A percentile compares a stretch with the other conserved stretches of the same genome.
Conservation (phyloP, 441 rosid species). For the Rhodomyrtus psidioides region DNA sequence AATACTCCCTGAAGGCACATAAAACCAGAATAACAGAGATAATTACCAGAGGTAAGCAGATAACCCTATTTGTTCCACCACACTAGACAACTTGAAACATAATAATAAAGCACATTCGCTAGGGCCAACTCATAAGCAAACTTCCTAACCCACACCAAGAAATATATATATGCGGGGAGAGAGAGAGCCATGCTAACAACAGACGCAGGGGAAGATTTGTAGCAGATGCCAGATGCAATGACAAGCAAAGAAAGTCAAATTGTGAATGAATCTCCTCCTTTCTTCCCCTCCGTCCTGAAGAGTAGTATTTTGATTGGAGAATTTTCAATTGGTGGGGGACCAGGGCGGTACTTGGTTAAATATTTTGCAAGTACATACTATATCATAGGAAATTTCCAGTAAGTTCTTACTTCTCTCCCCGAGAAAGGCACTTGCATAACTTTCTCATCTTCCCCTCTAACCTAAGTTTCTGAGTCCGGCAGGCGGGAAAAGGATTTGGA, state of each 20-base stretch:
- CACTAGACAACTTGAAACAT: neutral
- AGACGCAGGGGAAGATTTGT: neutral
- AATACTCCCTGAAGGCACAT: slow-evolving; percentile 50
- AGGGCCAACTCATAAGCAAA: neutral
- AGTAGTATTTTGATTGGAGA: too few species aligned
- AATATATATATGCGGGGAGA: neutral
- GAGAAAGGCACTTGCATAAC: neutral
- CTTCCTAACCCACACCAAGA: neutral
- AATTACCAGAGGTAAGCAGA: neutral
- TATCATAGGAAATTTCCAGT: neutral
- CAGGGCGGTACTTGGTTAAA: neutral
- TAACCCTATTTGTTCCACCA: neutral
- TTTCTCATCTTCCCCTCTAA: neutral
- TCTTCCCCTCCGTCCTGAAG: too few species aligned
- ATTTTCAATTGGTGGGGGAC: neutral
- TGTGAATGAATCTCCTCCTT: neutral
- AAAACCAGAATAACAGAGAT: neutral
- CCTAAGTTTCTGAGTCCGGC: neutral
- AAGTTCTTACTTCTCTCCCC: neutral
- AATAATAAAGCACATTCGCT: neutral
- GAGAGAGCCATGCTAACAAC: neutral
- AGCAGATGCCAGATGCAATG: neutral
- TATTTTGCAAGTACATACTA: neutral
- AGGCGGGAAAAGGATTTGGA: neutral
- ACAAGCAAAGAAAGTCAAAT: neutral